A percentile compares a stretch with the other conserved stretches of the same genome.
Conservation (phyloP, 1,284 basidiomycete genomes). For the Mycena citricolor region DNA sequence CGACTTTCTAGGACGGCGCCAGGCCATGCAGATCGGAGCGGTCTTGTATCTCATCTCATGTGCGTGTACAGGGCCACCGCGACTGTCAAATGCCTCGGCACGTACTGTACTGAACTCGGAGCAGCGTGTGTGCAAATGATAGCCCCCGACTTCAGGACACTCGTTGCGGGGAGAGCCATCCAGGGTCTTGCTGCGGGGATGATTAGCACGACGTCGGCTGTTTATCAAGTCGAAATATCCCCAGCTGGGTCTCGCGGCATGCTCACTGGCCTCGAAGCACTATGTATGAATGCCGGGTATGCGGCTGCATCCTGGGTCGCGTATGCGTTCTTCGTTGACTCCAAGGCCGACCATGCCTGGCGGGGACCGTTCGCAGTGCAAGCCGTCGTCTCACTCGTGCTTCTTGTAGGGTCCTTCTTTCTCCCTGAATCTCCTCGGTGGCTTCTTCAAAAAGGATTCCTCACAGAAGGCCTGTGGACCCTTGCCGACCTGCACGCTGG, state of each 20-base stretch:
- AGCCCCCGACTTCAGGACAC: slow-evolving; percentile 40
- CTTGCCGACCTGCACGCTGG: slow-evolving; percentile 50
- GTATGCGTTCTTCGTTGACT: slow-evolving; percentile 49
- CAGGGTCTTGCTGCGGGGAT: slow-evolving; percentile 46
- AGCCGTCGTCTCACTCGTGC: slow-evolving; percentile 42
- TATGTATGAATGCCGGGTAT: slow-evolving; percentile 52
- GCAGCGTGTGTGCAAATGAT: slow-evolving; percentile 24
- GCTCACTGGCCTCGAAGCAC: slow-evolving; percentile 52
- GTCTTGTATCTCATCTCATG: slow-evolving; percentile 43
- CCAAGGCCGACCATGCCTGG: slow-evolving; percentile 52
- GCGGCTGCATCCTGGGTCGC: slow-evolving; percentile 52
- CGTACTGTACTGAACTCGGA: not conserved
- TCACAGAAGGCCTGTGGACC: slow-evolving; percentile 41
- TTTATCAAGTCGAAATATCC: slow-evolving; percentile 55
- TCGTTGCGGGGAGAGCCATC: slow-evolving; percentile 48
- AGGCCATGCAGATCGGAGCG: slow-evolving; percentile 48
- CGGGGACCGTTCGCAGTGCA: slow-evolving; percentile 52
- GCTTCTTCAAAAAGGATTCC: slow-evolving; percentile 50
- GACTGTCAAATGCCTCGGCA: slow-evolving; percentile 43
- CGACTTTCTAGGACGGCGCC: slow-evolving; percentile 49
- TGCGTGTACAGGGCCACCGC: slow-evolving; percentile 27
- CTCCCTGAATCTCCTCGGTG: slow-evolving; percentile 57
- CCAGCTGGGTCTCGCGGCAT: slow-evolving; percentile 51
- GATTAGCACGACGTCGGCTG: slow-evolving; percentile 52
- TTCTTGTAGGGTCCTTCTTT: slow-evolving; percentile 45